Evolutionary conservation across 108 stramenopile genomes (phyloP), one percentile per base, ranked within the genome.

Genomic region (Stephanodiscus triporus): DNA sequence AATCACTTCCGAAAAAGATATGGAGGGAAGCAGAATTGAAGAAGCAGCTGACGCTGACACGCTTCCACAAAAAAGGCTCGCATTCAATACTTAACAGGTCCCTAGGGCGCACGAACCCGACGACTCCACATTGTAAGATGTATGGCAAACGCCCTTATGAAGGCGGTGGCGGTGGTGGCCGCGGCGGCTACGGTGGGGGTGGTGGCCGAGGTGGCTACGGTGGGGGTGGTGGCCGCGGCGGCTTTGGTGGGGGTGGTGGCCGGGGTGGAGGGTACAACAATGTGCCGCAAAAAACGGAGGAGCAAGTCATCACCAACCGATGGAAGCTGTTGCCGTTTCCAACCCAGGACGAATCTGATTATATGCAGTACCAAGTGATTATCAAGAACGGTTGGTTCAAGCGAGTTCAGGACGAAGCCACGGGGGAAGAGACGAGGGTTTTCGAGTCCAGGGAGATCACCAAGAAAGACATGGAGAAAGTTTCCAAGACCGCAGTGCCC

Each of bases 241-340:
- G 40, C n/a, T n/a, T n/a, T n/a, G 40, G 40, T 9, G 40, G 40
- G 43, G 14, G 43, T 11, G 43, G 14, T 2, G 14, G 11, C 0
- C 43, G 13, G 14, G 43, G 43, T 14, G 32, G 32, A 20, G 51
- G 19, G 23, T 24, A 20, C 56, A 57, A 61, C 19, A 61, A 61
- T 19, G 9, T 4, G 60, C 60, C 36, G 20, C 60, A 38, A 36
- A 37, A 37, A 9, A 61, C 60, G 2, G 60, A 61, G 30, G 34
- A 42, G 36, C 34, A 40, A 42, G 60, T 61, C 19, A n/a, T 61
- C 38, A 61, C 60, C n/a, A 61, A 61, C 30, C 60, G 37, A 61
- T 37, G 37, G 38, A 19, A 38, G n/a, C 60, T 61, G 10, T 43
- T 10, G 8, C 19, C 38, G 14, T 42, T 19, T 20, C 9, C 3